A percentile compares a stretch with the other conserved stretches of the same genome.
Conservation (phyloP, 805 yeast species). For the Alloascoidea africana region DNA sequence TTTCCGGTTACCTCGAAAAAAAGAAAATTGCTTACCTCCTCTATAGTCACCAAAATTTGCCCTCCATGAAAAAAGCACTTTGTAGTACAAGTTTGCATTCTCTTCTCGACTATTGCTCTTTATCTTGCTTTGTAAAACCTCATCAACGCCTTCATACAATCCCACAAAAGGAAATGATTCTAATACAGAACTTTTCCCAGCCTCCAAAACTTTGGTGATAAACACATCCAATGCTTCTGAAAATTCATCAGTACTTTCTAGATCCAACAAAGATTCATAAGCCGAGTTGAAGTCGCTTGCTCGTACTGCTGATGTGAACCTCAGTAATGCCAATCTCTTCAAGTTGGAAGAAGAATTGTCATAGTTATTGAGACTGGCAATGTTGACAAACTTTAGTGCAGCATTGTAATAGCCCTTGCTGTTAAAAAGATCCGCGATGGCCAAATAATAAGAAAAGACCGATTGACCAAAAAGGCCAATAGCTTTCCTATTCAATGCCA, state of each 20-base stretch:
- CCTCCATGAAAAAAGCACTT: slow-evolving; percentile 36
- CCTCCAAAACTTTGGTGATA: slow-evolving; percentile 22
- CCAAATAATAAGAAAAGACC: slow-evolving; percentile 21
- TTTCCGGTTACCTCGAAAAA: too few relatives aligned
- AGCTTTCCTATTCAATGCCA: slow-evolving; percentile 10
- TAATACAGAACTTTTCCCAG: slow-evolving; percentile 23
- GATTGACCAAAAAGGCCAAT: slow-evolving; percentile 16
- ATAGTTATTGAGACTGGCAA: slow-evolving; percentile 12
- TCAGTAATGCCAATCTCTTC: slow-evolving; percentile 11
- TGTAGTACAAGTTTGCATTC: slow-evolving; percentile 20
- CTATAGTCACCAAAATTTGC: slow-evolving; percentile 32
- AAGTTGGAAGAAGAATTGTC: slow-evolving; percentile 10
- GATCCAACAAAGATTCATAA: slow-evolving; percentile 17
- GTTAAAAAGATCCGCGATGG: slow-evolving; percentile 22
- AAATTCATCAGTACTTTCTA: slow-evolving; percentile 5
- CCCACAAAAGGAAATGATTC: slow-evolving; percentile 27
- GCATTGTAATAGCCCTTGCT: slow-evolving; percentile 14
- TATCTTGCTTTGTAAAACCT: slow-evolving; percentile 20
- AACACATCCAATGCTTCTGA: slow-evolving; percentile 18
- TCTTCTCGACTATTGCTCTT: slow-evolving; percentile 12
- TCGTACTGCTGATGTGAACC: slow-evolving; percentile 17
- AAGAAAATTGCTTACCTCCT: slow-evolving; percentile 16
- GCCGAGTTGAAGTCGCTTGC: slow-evolving; percentile 18
- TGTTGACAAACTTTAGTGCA: slow-evolving; percentile 22
- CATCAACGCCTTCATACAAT: slow-evolving; percentile 26